Evolutionary conservation across 306 rosid species (phyloP), one percentile per base, ranked within the genome.

Genomic region (Purshia tridentata): DNA sequence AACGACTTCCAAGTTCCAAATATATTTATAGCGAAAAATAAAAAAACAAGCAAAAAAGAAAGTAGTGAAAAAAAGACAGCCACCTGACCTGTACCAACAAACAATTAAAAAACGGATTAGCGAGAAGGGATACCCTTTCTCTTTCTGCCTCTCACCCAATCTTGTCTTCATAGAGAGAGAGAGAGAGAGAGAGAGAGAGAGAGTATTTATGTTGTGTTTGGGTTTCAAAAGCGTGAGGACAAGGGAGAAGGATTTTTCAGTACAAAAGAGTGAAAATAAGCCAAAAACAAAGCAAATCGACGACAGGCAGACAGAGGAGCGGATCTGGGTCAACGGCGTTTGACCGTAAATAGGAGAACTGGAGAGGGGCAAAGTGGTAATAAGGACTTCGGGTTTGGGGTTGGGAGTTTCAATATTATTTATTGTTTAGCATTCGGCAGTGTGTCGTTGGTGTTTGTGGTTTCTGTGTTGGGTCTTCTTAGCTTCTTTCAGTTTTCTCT

Each of bases 321-420:
- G 87, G 86, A 90, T 90, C 86, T 76, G 55, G 80, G 96, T 90
- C 96, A 90, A 86, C 88, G 59, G 59, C 8, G 64, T 83, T 83
- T 85, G 96, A 90, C 88, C 69, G 81, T 8, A 51, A 47, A 73
- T 78, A 71, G 44, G 67, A 83, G 70, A 73, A 65, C 1, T 18
- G 0, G 1, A 83, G 78, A 87, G 81, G 16, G 19, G 9, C 19
- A 16, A 77, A 51, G 8, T 40, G 85, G 63, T 63, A 66, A 78
- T 78, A 70, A 68, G 45, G 14, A 8, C 66, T 47, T 61, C 39
- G 16, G 16, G 46, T 61, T 61, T 29, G 35, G 35, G 35, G 2
- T 29, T 29, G 35, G 35, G 35, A 29, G 35, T 29, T 29, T 29
- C 35, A 29, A 29, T 29, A 1, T 2, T 29, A 29, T 29, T 29